These are phyloP conservation scores for Canavalia gladiata DNA, from an alignment of 306 rosid species.

Conservation along the genomic window DNA sequence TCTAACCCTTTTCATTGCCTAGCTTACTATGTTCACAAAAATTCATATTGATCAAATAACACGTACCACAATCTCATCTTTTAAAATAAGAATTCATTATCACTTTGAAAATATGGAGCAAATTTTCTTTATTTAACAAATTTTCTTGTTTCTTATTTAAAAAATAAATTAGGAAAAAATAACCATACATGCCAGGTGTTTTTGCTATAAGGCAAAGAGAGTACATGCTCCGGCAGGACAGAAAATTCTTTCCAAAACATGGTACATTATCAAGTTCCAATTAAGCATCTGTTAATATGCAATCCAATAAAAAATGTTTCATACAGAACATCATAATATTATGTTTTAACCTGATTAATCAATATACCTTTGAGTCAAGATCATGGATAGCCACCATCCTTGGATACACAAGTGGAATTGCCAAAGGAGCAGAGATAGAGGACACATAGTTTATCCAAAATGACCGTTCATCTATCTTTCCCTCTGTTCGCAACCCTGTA, in stretches of 20 bases:
- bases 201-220: no score
- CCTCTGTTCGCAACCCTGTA: slow-evolving; percentile 82
- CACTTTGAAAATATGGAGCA: not conserved
- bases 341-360: slow-evolving; percentile 4
- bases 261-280: slow-evolving; percentile 24
- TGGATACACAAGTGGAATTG: slow-evolving; percentile 96
- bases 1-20: not conserved
- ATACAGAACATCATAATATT: slow-evolving; percentile 22
- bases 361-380: slow-evolving; percentile 77
- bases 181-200: no score
- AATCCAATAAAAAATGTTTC: not conserved
- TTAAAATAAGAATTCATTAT: not conserved
- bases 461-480: slow-evolving; percentile 89
- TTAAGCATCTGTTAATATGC: slow-evolving; percentile 20
- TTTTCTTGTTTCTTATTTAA: no score
- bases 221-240: no score
- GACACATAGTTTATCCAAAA: slow-evolving; percentile 88
- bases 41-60: slow-evolving; percentile 24
- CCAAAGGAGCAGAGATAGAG: slow-evolving; percentile 82
- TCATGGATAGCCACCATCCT: slow-evolving; percentile 90
- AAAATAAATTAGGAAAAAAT: no score
- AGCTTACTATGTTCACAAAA: slow-evolving; percentile 24
- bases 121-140: no score
- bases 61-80: not conserved
- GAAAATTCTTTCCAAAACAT: no score